Evolutionary conservation across 2,329 filamentous ascomycete species (phyloP).

Genomic region (Epichloe gansuensis): DNA sequence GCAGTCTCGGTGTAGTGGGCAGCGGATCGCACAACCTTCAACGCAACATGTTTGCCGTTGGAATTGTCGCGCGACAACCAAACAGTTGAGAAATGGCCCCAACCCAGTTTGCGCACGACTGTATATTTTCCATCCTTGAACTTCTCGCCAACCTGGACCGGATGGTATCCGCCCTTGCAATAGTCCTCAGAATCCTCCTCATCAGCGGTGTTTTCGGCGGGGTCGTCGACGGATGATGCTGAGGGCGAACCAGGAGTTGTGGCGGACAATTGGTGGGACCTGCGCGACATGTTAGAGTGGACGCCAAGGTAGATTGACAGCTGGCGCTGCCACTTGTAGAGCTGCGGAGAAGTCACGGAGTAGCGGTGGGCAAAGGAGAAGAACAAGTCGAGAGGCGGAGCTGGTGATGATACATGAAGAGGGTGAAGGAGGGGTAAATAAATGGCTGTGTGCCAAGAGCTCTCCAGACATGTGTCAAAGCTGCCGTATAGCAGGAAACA

Average conservation of each 20-base stretch:
- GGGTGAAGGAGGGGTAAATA: not conserved
- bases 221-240: slow-evolving; percentile 70
- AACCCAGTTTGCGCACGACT: slow-evolving; percentile 89
- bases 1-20: slow-evolving; percentile 98
- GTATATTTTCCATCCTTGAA: slow-evolving; percentile 98
- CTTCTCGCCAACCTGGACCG: slow-evolving; percentile 84
- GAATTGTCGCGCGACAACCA: slow-evolving; percentile 75
- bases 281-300: slow-evolving; percentile 15
- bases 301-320: slow-evolving; percentile 7
- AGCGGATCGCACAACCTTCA: slow-evolving; percentile 95
- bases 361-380: slow-evolving; percentile 1
- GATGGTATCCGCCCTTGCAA: slow-evolving; percentile 97
- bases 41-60: slow-evolving; percentile 84
- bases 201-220: slow-evolving; percentile 83
- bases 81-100: slow-evolving; percentile 98
- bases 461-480: not conserved
- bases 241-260: slow-evolving; percentile 61
- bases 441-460: not conserved
- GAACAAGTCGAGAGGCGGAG: not conserved
- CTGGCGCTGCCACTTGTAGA: slow-evolving; percentile 6
- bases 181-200: slow-evolving; percentile 99
- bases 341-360: not conserved
- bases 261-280: slow-evolving; percentile 43
- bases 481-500: not conserved
- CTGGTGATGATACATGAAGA: slow-evolving; percentile 1